Conservation (phyloP, 2,329 filamentous ascomycete genomes). For the Trichoderma breve region DNA sequence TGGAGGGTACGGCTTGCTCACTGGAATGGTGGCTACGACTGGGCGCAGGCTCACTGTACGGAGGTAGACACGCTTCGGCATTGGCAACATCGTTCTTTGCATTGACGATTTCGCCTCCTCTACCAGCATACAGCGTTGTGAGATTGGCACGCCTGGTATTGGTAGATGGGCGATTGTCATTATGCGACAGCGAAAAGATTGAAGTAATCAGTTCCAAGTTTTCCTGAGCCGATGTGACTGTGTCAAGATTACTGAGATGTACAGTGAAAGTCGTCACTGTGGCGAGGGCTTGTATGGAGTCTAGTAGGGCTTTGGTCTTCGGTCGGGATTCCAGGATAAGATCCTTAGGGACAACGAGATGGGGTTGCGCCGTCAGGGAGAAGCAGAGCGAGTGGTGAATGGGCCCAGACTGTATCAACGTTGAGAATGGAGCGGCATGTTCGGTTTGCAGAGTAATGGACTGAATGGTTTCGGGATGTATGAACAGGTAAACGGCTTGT, state of each 20-base stretch:
- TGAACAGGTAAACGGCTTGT: background rate
- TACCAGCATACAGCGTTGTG: background rate
- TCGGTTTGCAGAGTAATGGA: background rate
- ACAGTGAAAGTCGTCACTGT: background rate
- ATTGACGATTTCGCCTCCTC: background rate
- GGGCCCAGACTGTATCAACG: background rate
- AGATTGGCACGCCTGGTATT: background rate
- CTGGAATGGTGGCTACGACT: background rate
- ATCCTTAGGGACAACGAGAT: background rate
- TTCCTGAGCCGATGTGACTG: background rate
- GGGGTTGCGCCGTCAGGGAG: background rate
- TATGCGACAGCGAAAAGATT: background rate
- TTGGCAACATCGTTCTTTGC: background rate
- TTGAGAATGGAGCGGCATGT: background rate
- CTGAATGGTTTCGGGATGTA: background rate
- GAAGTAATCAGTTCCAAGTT: background rate
- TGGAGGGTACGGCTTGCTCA: background rate
- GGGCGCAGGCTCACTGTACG: background rate
- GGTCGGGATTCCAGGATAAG: background rate
- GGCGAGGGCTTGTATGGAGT: background rate
- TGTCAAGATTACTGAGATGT: background rate
- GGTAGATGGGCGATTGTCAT: background rate
- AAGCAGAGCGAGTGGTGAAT: background rate
- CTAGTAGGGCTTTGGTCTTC: background rate
- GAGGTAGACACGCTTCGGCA: background rate